These are phyloP conservation scores for Yamadazyma pseudoaaseri DNA, from an alignment of 1,139 yeast genomes.

Conservation along the genomic window DNA sequence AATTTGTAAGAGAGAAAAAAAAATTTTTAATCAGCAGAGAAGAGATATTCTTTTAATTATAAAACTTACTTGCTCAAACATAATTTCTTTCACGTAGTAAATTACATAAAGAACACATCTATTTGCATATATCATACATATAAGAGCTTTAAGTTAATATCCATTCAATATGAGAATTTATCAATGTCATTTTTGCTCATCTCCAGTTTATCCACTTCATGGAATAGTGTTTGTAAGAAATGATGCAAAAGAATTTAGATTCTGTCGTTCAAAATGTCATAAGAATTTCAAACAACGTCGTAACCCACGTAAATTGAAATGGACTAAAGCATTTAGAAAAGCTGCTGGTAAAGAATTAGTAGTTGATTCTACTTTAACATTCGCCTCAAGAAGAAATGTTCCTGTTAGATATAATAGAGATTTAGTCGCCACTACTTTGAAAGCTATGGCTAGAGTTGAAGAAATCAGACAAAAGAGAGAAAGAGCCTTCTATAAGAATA, in stretches of 20 bases:
- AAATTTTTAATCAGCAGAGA: slow-evolving; percentile 1
- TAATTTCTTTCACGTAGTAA: no score
- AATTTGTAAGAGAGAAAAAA: not conserved
- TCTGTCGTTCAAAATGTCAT: slow-evolving; percentile 98
- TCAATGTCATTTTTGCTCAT: slow-evolving; percentile 95
- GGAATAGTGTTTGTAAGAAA: slow-evolving; percentile 98
- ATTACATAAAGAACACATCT: no score
- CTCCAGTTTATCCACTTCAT: slow-evolving; percentile 96
- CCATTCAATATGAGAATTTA: slow-evolving; percentile 72
- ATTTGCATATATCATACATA: no score
- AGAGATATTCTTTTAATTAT: not conserved
- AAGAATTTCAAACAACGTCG: slow-evolving; percentile 97
- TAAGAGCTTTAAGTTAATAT: no score
- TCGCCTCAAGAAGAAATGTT: slow-evolving; percentile 95
- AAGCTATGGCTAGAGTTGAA: slow-evolving; percentile 94
- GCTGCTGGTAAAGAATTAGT: slow-evolving; percentile 99
- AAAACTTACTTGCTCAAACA: not conserved
- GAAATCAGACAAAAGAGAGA: slow-evolving; percentile 96
- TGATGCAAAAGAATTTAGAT: slow-evolving; percentile 95
- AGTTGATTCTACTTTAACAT: slow-evolving; percentile 93
- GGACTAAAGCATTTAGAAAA: slow-evolving; percentile 99
- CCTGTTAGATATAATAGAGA: slow-evolving; percentile 98
- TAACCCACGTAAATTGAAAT: slow-evolving; percentile 95
- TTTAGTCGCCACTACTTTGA: slow-evolving; percentile 87
- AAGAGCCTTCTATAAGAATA: slow-evolving; percentile 97